Conservation (phyloP, 1,284 basidiomycete species). For the Takashimella koratensis region DNA sequence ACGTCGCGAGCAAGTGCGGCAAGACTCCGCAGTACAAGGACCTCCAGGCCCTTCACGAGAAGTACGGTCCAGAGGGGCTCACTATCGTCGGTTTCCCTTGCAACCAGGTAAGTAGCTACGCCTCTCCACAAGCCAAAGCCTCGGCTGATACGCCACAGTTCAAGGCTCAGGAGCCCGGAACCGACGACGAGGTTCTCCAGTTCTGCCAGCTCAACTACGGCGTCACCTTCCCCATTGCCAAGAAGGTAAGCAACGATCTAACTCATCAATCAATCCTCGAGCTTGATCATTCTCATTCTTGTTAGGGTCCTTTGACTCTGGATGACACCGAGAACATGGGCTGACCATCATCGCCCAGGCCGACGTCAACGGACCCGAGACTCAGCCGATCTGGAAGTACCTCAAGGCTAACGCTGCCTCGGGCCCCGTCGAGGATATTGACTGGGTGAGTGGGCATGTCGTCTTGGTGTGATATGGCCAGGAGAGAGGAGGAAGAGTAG, state of each 20-base stretch:
- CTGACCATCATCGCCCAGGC: constrained; percentile 19
- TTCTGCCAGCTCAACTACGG: constrained; percentile 65
- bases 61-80: constrained; percentile 72
- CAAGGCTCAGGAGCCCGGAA: constrained; percentile 67
- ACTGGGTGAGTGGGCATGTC: constrained; percentile 45
- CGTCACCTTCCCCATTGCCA: constrained; percentile 76
- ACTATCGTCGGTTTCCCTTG: constrained; percentile 84
- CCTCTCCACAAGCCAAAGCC: neutral
- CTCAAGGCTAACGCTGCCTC: constrained; percentile 46
- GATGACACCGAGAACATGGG: neutral
- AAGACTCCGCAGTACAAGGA: constrained; percentile 87
- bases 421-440: constrained; percentile 43
- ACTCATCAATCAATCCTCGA: neutral
- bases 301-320: neutral
- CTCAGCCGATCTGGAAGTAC: constrained; percentile 53
- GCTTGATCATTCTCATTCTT: neutral
- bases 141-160: constrained; percentile 34
- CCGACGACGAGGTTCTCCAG: constrained; percentile 61
- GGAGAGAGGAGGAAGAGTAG: too few relatives aligned
- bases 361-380: constrained; percentile 53
- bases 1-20: constrained; percentile 52
- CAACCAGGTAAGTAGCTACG: constrained; percentile 63
- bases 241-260: constrained; percentile 57
- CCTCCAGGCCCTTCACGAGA: constrained; percentile 76
- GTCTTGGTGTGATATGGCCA: too few relatives aligned